phyloP scores from a whole-genome alignment of 768 basidiomycete species.

The Tricholoma bakamatsutake region DNA sequence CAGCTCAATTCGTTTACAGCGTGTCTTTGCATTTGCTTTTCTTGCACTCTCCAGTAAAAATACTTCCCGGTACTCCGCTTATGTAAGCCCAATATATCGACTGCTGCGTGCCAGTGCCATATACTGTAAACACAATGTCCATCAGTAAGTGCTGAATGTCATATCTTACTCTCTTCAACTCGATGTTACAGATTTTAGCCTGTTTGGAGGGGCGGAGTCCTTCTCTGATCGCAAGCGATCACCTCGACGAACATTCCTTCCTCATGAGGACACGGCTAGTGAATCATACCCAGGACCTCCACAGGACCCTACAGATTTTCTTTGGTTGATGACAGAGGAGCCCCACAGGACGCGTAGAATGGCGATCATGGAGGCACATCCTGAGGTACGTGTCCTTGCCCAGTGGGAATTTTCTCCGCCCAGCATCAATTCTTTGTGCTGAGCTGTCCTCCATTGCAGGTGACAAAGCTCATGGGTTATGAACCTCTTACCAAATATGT shows the following conservation, averaged over 20 bases:
- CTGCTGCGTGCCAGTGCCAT: no score
- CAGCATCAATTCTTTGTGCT: background rate
- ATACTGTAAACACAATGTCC: background rate
- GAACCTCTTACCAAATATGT: constrained; percentile 90
- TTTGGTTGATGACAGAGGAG: constrained; percentile 98
- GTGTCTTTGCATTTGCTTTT: no score
- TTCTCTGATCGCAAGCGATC: constrained; percentile 50
- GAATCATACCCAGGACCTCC: constrained; percentile 45
- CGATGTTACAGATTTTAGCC: constrained; percentile 56
- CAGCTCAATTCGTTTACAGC: no score
- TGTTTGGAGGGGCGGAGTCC: constrained; percentile 81
- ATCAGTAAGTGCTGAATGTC: background rate
- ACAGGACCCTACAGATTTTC: constrained; percentile 78
- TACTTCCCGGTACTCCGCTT: no score
- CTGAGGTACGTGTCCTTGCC: constrained; percentile 50
- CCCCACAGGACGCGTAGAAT: constrained; percentile 86
- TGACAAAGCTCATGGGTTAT: constrained; percentile 94
- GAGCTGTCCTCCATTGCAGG: constrained; percentile 35
- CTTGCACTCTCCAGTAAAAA: no score
- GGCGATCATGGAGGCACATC: constrained; percentile 91
- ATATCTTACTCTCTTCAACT: background rate
- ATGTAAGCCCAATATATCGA: no score
- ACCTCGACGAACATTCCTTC: constrained; percentile 45
- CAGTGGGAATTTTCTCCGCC: background rate
- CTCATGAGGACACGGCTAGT: constrained; percentile 38